These are phyloP conservation scores for Coniferiporia weirii DNA, from an alignment of 1,284 basidiomycete genomes.

Conservation along the genomic window DNA sequence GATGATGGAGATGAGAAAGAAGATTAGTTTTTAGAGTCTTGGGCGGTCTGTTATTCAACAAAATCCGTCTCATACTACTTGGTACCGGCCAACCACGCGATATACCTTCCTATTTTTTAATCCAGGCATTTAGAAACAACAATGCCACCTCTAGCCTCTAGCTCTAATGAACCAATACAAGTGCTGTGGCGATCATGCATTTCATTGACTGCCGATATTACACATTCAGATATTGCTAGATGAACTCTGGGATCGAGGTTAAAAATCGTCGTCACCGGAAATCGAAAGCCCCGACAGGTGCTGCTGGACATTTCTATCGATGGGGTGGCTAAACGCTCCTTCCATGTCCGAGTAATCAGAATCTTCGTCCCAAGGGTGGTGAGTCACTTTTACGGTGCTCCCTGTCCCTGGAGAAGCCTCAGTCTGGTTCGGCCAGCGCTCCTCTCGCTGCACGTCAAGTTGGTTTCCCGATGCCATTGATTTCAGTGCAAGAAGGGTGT, in stretches of 20 bases:
- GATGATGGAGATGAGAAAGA: slow-evolving; percentile 42
- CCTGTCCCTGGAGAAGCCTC: slow-evolving; percentile 22
- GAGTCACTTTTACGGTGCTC: slow-evolving; percentile 47
- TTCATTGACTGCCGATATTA: too few species aligned
- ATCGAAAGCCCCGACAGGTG: background rate
- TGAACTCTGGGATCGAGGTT: background rate
- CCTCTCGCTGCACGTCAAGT: slow-evolving; percentile 65
- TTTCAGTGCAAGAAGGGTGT: slow-evolving; percentile 56
- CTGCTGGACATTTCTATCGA: slow-evolving; percentile 2
- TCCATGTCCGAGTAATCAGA: slow-evolving; percentile 55
- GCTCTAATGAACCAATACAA: too few species aligned
- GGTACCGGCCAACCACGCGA: too few species aligned
- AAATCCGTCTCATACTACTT: too few species aligned
- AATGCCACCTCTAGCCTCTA: too few species aligned
- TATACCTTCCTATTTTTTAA: too few species aligned
- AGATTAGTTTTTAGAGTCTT: background rate
- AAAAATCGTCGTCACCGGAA: slow-evolving; percentile 7
- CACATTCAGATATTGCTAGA: too few species aligned
- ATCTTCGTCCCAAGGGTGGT: slow-evolving; percentile 55
- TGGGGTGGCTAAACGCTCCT: slow-evolving; percentile 36
- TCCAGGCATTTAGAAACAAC: too few species aligned
- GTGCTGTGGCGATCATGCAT: too few species aligned
- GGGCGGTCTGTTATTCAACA: too few species aligned
- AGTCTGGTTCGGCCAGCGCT: slow-evolving; percentile 66
- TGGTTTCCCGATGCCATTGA: slow-evolving; percentile 66